Percentiles rank a stretch among this genome's conserved stretches.
These are phyloP conservation scores for Leccinum sublutescens DNA, from an alignment of 768 basidiomycete genomes.

Conservation along the genomic window DNA sequence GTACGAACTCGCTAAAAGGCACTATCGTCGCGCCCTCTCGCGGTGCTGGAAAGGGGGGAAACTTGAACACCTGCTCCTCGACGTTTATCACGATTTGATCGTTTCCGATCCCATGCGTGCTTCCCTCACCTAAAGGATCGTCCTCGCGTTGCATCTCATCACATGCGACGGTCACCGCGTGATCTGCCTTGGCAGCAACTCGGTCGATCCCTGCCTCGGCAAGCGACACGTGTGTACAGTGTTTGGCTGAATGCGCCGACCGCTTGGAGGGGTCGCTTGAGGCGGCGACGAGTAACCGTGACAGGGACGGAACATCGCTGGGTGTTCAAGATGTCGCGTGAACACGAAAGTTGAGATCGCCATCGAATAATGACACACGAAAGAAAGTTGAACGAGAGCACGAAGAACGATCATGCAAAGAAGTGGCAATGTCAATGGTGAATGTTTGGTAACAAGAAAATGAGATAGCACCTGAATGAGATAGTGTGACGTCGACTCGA, in stretches of 20 bases:
- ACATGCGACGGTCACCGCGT: conserved; percentile 78
- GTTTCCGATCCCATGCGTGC: no score
- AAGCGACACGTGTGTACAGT: conserved; percentile 82
- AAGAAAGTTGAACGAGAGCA: background rate
- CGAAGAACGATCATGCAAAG: background rate
- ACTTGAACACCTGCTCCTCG: no score
- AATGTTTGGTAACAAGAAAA: background rate
- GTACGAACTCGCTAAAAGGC: no score
- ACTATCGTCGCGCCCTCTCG: no score
- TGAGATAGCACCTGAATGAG: conserved; percentile 66
- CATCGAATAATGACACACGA: background rate
- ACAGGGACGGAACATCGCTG: conserved; percentile 94
- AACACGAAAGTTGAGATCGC: background rate
- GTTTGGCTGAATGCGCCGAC: conserved; percentile 75
- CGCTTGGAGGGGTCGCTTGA: conserved; percentile 82
- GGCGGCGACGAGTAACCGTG: conserved; percentile 91
- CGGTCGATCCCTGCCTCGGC: conserved; percentile 86
- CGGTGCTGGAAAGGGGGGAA: no score
- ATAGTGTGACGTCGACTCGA: conserved; percentile 95
- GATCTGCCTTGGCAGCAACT: conserved; percentile 75
- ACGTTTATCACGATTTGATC: no score
- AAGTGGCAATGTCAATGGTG: background rate
- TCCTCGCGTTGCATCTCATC: conserved; percentile 74
- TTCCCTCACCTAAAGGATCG: conserved; percentile 21
- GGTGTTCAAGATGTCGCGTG: background rate